Base-by-base conservation (phyloP, 2,329 filamentous ascomycete species). In the Talaromyces sp. region DNA sequence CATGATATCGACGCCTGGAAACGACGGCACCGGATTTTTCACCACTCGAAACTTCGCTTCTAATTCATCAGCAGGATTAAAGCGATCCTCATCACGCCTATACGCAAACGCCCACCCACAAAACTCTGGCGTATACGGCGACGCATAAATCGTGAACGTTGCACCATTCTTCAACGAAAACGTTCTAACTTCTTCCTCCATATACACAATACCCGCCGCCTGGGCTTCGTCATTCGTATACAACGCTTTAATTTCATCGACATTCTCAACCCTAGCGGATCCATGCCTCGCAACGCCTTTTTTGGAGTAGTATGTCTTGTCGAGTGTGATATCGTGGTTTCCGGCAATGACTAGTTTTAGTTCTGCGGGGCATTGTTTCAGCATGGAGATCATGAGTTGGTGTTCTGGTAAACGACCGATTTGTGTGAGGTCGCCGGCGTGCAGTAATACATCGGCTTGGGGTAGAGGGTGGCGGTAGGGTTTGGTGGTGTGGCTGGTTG, bases 341-440 rank as follows among this genome's bases (percentile, higher is more conserved):
- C 85, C 85, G 0, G 85, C 80, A 61, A 88, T 86, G 21, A 87
- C 80, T 26, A 88, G 74, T 66, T 87, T 88, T 5, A 87, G 69
- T 9, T 80, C 77, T 1, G 83, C 83, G 14, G 81, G 72, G 38
- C 83, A 77, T 0, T 66, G 65, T 12, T 72, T 69, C 7, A 87
- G 74, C 71, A 83, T 76, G 5, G 75, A 66, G 14, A 85, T 65
- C 2, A 79, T 77, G 11, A 66, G 62, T 31, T 77, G 66, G 65
- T 84, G 83, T 66, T 86, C 81, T 14, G 68, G 48, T 11, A 77
- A 59, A 11, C 72, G 71, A 5, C 83, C 83, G 38, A 77, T 71
- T 68, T 78, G 79, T 10, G 84, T 86, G 43, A 87, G 71, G 69
- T 87, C 84, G 56, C 84, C 84, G 61, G 81, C 81, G 67, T 86